These are phyloP conservation scores for Penicillium lagena DNA, from an alignment of 495 filamentous ascomycete species.

Conservation along the genomic window DNA sequence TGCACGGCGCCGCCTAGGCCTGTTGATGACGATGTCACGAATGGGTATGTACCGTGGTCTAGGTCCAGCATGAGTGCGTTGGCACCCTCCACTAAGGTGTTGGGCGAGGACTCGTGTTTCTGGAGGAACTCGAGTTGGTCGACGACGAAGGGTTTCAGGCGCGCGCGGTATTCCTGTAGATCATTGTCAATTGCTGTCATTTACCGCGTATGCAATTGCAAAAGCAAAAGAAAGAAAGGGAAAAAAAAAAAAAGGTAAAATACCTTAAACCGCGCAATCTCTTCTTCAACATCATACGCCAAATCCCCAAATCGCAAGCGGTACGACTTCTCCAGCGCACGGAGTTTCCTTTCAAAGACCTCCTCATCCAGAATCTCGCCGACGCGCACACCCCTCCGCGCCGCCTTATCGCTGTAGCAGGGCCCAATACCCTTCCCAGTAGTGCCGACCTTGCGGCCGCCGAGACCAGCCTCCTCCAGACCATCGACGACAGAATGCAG, in stretches of 20 bases:
- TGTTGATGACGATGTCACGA: conserved; percentile 74
- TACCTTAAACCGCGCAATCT: conserved; percentile 63
- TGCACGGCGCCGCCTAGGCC: conserved; percentile 72
- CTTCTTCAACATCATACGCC: conserved; percentile 72
- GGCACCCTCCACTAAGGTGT: conserved; percentile 80
- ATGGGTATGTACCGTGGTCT: conserved; percentile 77
- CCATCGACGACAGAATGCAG: conserved; percentile 78
- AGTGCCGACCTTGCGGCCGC: conserved; percentile 54
- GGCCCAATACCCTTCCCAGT: conserved; percentile 69
- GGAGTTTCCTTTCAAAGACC: conserved; percentile 67
- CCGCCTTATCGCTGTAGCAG: conserved; percentile 75
- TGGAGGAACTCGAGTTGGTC: conserved; percentile 51
- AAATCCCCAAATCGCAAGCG: conserved; percentile 70
- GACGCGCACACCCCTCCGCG: conserved; percentile 67
- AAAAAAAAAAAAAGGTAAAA: no score
- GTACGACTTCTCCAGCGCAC: conserved; percentile 58
- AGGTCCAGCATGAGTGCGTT: conserved; percentile 80
- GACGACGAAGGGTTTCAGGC: conserved; percentile 61
- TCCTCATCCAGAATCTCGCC: conserved; percentile 69
- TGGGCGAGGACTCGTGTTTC: conserved; percentile 47
- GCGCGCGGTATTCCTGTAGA: conserved; percentile 54
- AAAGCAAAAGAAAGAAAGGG: no score
- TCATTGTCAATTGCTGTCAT: neutral
- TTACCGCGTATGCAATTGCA: no score
- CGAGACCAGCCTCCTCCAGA: conserved; percentile 71